Evolutionary conservation across 2,329 filamentous ascomycete genomes (phyloP), one percentile per base, ranked within the genome.

Genomic region (Talaromyces sp.): DNA sequence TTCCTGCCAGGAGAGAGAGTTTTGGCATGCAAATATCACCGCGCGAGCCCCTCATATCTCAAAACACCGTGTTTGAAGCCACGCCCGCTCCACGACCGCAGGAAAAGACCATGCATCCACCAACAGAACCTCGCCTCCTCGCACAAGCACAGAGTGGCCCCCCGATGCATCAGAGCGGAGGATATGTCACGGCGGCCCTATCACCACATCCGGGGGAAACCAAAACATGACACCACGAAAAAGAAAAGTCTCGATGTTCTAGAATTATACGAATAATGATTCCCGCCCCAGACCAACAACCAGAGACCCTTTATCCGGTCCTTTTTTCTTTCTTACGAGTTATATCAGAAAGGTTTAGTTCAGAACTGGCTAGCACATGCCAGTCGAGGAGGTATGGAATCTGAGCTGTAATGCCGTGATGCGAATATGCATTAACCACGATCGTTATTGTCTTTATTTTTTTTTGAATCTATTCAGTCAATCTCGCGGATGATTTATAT

Each of bases 201-300:
- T 57, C 61, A 46, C 57, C 61, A 46, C 57, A 61, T 56, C 52
- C 59, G 38, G 56, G 52, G 53, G 59, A 57, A 54, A 54, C 59
- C 24, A 59, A 60, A 46, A 56, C 61, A 48, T 63, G 48, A 52
- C 48, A 19, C 4, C 27, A 26, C 48, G 8, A 27, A 52, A 27
- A 29, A 29, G 29, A 46, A n/a, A n/a, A 19, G n/a, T 19, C 26
- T 51, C 24, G 26, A 27, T 26, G 27, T 17, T 17, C 12, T 52
- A 52, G 27, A 52, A 29, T 24, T 46, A 52, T 29, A 52, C 29
- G 48, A 52, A 52, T 52, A 26, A 52, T 29, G 48, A 52, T 27
- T 29, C 24, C 21, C 48, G 48, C 21, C 43, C 2, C 10, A 19
- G 43, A 46, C 19, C 19, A 19, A 46, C 43, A 14, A 21, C 24